These are phyloP conservation scores for Fusarium foetens DNA, from an alignment of 2,329 filamentous ascomycete genomes.

Conservation along the genomic window DNA sequence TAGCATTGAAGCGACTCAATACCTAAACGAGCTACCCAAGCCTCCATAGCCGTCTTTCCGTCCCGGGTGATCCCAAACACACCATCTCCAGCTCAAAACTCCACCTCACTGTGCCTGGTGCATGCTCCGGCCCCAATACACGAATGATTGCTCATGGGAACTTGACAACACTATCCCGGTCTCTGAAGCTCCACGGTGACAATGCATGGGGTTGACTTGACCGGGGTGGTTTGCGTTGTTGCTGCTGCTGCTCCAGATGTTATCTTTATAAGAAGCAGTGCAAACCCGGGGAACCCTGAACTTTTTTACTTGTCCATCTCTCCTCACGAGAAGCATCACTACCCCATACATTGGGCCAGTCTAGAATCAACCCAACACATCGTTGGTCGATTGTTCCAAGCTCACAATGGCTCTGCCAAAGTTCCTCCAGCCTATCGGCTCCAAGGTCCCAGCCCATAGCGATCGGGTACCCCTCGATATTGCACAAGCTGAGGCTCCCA, in stretches of 20 bases:
- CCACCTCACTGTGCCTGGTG: constrained; percentile 31
- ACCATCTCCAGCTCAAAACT: constrained; percentile 30
- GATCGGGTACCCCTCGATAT: constrained; percentile 45
- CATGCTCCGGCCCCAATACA: constrained; percentile 12
- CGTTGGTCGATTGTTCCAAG: neutral
- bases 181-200: constrained; percentile 10
- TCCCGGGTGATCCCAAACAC: constrained; percentile 34
- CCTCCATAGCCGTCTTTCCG: constrained; percentile 37
- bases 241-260: neutral
- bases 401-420: constrained; percentile 41
- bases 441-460: constrained; percentile 25
- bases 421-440: constrained; percentile 40
- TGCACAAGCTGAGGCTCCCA: constrained; percentile 57
- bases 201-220: constrained; percentile 15
- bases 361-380: constrained; percentile 5
- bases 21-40: constrained; percentile 5
- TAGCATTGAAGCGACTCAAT: neutral
- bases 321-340: constrained; percentile 26
- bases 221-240: neutral
- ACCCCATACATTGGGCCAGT: constrained; percentile 3
- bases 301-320: constrained; percentile 21
- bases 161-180: neutral
- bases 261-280: constrained; percentile 41
- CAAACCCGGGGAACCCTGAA: constrained; percentile 18
- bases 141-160: constrained; percentile 1